Base-by-base conservation (phyloP, 2,329 filamentous ascomycete species). In the Trichoderma koningii region DNA sequence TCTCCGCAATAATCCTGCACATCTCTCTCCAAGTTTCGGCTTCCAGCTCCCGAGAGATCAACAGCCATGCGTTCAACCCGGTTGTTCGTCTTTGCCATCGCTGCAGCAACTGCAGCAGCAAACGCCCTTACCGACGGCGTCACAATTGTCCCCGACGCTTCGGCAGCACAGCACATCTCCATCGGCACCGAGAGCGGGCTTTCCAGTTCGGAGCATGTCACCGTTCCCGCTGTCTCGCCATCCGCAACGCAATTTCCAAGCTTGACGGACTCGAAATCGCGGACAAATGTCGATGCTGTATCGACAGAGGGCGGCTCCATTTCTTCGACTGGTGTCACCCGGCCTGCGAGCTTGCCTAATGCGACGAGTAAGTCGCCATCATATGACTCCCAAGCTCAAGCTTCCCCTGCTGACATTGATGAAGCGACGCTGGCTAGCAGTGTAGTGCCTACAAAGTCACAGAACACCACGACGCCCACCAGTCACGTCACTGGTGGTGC, bases 401-500 rank as follows among this genome's bases (percentile, higher is more conserved):
- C 21, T 19, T 19, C 17, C 28, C 21, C 26, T 34, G 47, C 56
- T 65, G 50, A 65, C 63, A 17, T 44, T 44, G 42, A 62, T 44
- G 30, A 44, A 65, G 63, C 63, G 9, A 61, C 63, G 2, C 42
- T 65, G 28, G 30, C 55, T 23, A 50, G 48, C 57, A 52, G 64
- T 26, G 50, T 53, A 42, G 64, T 19, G 47, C 59, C 64, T 38
- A 66, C 64, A 41, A 53, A 57, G 26, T 51, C 67, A 19, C 68
- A 71, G 66, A 74, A 74, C 63, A 69, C 70, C 19, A 73, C 74
- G 44, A 70, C 71, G 23, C 68, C 66, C n/a, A 63, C 71, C 48
- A 66, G 72, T 28, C 70, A 71, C 44, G 71, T 73, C 19, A 73
- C 74, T 14, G 76, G 73, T 19, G 75, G 74, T 38, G 74, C 74